These are phyloP conservation scores for Candida palmyrensis DNA, from an alignment of 805 yeast genomes.

Conservation along the genomic window DNA sequence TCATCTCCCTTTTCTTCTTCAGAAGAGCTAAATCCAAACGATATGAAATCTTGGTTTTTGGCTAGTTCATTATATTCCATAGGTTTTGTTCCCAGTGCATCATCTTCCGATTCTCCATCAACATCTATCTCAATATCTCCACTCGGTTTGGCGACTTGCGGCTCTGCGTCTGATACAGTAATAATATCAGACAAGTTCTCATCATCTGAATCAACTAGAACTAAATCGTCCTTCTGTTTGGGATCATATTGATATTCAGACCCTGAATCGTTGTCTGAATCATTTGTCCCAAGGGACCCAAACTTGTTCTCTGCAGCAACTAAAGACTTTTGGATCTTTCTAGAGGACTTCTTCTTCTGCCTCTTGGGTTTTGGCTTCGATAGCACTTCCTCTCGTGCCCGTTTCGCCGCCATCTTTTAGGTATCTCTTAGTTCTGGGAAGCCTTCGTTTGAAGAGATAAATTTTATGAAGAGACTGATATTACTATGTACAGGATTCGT, in stretches of 20 bases:
- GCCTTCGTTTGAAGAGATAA: no score
- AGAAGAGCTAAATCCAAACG: constrained; percentile 47
- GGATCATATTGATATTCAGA: no score
- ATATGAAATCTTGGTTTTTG: constrained; percentile 49
- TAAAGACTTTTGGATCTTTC: constrained; percentile 6
- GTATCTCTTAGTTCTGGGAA: no score
- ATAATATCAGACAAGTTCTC: constrained; percentile 10
- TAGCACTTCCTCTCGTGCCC: constrained; percentile 18
- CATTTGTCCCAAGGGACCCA: no score
- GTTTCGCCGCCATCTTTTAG: constrained; percentile 17
- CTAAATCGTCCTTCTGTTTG: constrained; percentile 21
- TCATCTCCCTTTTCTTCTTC: constrained; percentile 27
- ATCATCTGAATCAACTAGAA: constrained; percentile 25
- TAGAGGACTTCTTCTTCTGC: constrained; percentile 17
- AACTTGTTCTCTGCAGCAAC: constrained; percentile 16
- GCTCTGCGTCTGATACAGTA: no score
- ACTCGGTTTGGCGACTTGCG: no score
- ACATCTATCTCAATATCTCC: constrained; percentile 20
- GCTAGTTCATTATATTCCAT: constrained; percentile 29
- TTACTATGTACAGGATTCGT: no score
- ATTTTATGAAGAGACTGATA: no score
- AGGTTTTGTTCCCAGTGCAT: constrained; percentile 5
- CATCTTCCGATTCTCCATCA: constrained; percentile 8
- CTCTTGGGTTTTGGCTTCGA: constrained; percentile 16
- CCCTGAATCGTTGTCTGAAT: no score